phyloP scores from a whole-genome alignment of 306 rosid genomes.

The Gastrolobium villosum region DNA sequence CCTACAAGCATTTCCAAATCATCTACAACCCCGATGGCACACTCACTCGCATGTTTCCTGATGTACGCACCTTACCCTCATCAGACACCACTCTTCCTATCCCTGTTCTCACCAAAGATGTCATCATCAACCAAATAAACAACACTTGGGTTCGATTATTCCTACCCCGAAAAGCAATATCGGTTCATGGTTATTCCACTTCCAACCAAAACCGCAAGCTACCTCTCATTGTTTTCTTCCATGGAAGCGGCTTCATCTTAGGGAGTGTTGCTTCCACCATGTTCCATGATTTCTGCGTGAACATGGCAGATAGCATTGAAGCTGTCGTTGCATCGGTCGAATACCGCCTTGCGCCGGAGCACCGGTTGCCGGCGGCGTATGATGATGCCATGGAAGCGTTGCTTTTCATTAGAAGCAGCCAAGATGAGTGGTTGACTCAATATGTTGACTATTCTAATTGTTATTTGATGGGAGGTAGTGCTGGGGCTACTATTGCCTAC shows the following conservation, averaged over 20 bases:
- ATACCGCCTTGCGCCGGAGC: constrained; percentile 60
- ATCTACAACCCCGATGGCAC: constrained; percentile 49
- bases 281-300: constrained; percentile 40
- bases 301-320: constrained; percentile 13
- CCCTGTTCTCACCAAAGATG: constrained; percentile 55
- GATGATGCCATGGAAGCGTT: constrained; percentile 59
- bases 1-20: constrained; percentile 41
- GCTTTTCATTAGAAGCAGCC: constrained; percentile 37
- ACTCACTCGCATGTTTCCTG: constrained; percentile 31
- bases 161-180: constrained; percentile 44
- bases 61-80: constrained; percentile 43
- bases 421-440: constrained; percentile 48
- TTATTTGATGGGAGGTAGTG: constrained; percentile 57
- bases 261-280: constrained; percentile 39
- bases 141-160: constrained; percentile 51
- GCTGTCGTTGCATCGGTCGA: constrained; percentile 53
- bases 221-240: constrained; percentile 55
- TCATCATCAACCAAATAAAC: constrained; percentile 55
- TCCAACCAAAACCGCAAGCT: constrained; percentile 38
- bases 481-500: constrained; percentile 57
- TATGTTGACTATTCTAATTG: constrained; percentile 51
- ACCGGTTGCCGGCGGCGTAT: constrained; percentile 55
- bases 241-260: constrained; percentile 51
- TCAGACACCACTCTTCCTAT: constrained; percentile 38
- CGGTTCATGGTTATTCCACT: not conserved